Evolutionary conservation across 164 flowering plant species (phyloP), one percentile per base, ranked within the genome.

Genomic region (Aristolochia fimbriata): DNA sequence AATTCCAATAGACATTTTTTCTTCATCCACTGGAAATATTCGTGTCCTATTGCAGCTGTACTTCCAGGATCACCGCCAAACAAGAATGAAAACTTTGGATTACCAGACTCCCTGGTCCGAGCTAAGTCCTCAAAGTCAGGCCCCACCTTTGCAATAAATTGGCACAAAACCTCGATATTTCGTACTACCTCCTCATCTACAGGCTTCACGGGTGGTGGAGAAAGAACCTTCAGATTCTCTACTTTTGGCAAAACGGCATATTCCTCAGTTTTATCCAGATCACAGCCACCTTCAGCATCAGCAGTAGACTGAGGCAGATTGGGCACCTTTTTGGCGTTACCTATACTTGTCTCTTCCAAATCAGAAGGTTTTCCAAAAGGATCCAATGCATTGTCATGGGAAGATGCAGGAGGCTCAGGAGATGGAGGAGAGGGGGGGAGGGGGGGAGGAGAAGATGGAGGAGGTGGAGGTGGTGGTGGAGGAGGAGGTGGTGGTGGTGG

Each of bases 31-130:
- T 66, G 51, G 66, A 71, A 81, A 67, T 79, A 81, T 20, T 76
- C 73, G 67, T 79, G 75, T 1, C 78, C 81, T 73, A 76, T 50
- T 64, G 81, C 79, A 58, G 82, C 77, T 61, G 68, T 80, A 70
- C 80, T 83, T 64, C 82, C 85, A 21, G 81, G 76, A 31, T 74
- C 80, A 62, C 88, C 85, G 55, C 85, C 82, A 76, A 73, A 60
- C 43, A 81, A 77, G 70, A 83, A 79, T 24, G 65, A 48, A 60
- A 77, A 81, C 54, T 76, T 74, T 21, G 81, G 81, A 68, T 83
- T 81, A 8, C 65, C 66, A 59, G 52, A 33, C 63, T 80, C 82
- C 16, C 65, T 79, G 33, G 50, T 47, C 48, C 76, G 70, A 56
- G 65, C 69, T 66, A 73, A 60, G 27, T 66, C 71, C 74, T 79